phyloP scores from a whole-genome alignment of 495 filamentous ascomycete genomes.

The Podospora pseudoanserina region DNA sequence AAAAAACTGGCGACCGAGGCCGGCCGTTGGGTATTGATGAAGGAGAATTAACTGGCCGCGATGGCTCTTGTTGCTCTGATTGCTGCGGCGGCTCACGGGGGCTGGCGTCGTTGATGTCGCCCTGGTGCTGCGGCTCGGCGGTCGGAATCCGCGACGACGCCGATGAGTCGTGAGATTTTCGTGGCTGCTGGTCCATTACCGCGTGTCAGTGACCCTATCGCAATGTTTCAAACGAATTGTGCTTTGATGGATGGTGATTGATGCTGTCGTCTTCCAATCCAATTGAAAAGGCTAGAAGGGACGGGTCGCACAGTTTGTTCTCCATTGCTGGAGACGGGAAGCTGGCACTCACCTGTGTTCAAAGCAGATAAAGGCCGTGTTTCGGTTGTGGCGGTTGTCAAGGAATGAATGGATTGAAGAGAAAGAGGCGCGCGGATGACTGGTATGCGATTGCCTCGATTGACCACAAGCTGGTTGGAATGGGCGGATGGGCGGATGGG shows the following conservation, averaged over 20 bases:
- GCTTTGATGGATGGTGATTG: background rate
- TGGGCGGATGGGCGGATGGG: slow-evolving; percentile 18
- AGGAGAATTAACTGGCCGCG: background rate
- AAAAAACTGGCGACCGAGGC: background rate
- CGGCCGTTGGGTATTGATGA: background rate
- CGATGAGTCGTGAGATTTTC: slow-evolving; percentile 14
- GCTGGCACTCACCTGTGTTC: slow-evolving; percentile 17
- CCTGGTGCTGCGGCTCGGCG: slow-evolving; percentile 13
- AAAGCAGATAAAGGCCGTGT: background rate
- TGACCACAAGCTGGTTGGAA: slow-evolving; percentile 18
- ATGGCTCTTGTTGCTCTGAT: background rate
- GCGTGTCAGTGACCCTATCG: slow-evolving; percentile 27
- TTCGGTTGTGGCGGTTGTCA: background rate
- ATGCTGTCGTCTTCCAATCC: background rate
- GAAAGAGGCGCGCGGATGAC: slow-evolving; percentile 19
- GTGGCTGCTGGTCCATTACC: slow-evolving; percentile 23
- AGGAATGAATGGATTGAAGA: slow-evolving; percentile 5
- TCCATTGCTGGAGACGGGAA: slow-evolving; percentile 5
- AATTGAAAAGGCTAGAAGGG: background rate
- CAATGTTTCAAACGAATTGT: background rate
- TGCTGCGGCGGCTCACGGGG: slow-evolving; percentile 20
- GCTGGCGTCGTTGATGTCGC: slow-evolving; percentile 18
- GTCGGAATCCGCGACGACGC: slow-evolving; percentile 20
- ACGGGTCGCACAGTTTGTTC: slow-evolving; percentile 18
- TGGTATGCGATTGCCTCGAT: slow-evolving; percentile 23